Conservation (phyloP, 805 yeast species). For the Candida maltosa region DNA sequence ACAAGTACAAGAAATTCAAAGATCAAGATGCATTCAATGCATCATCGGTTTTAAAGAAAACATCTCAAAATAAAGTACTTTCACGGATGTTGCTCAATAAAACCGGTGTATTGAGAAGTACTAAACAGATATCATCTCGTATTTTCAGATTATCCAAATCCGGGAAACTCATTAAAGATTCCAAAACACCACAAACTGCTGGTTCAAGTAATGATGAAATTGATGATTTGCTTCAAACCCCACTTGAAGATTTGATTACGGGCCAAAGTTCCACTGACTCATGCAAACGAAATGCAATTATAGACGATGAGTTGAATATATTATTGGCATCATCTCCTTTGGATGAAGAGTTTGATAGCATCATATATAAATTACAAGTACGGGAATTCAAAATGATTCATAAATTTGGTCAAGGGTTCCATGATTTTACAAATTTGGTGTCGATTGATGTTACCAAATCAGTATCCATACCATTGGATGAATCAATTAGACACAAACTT, state of each 20-base stretch:
- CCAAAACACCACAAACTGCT: neutral
- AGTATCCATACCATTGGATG: neutral
- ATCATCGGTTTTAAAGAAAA: constrained; percentile 24
- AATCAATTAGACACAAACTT: neutral
- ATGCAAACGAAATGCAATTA: constrained; percentile 20
- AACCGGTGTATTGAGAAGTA: constrained; percentile 32
- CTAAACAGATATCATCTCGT: constrained; percentile 35
- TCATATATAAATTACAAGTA: constrained; percentile 5
- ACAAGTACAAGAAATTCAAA: constrained; percentile 30
- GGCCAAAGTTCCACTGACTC: constrained; percentile 13
- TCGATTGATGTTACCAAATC: neutral
- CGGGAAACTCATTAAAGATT: constrained; percentile 18
- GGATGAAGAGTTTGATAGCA: constrained; percentile 7
- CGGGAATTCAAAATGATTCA: constrained; percentile 7
- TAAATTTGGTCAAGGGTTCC: constrained; percentile 1
- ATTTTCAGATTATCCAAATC: constrained; percentile 25
- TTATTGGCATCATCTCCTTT: constrained; percentile 25
- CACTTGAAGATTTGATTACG: constrained; percentile 22
- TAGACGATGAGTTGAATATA: constrained; percentile 28
- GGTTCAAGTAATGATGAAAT: constrained; percentile 17
- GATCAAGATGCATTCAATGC: constrained; percentile 17
- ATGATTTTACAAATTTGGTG: constrained; percentile 4
- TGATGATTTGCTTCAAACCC: constrained; percentile 25
- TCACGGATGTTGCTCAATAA: constrained; percentile 37
- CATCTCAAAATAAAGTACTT: constrained; percentile 38